Conservation (phyloP, 2,329 filamentous ascomycete genomes). For the Scedosporium aurantiacum region DNA sequence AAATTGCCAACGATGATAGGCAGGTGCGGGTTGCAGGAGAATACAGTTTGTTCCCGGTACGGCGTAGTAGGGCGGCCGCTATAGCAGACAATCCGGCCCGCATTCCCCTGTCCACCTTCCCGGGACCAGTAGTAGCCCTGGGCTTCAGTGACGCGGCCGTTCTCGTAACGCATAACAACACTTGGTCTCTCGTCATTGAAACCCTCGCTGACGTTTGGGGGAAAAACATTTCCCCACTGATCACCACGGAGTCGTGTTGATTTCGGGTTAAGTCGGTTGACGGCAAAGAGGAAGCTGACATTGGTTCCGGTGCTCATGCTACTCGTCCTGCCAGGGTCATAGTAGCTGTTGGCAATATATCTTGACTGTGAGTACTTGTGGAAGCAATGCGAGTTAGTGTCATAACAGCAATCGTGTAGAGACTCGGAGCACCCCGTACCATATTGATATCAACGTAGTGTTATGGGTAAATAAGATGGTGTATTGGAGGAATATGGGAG, state of each 20-base stretch:
- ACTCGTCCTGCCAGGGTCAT: background rate
- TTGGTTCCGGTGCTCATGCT: background rate
- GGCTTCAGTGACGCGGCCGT: background rate
- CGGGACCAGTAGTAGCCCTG: background rate
- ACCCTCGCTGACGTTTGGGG: background rate
- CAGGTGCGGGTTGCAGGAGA: conserved; percentile 24
- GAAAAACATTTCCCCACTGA: background rate
- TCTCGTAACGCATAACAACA: background rate
- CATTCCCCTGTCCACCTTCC: background rate
- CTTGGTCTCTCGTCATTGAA: background rate
- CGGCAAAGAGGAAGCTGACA: conserved; percentile 26
- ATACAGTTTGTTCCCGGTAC: conserved; percentile 20
- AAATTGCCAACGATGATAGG: conserved; percentile 21
- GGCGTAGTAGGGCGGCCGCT: conserved; percentile 2
- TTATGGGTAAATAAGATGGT: too few species aligned
- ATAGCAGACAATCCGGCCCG: background rate
- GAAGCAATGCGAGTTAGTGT: too few species aligned
- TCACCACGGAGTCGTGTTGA: background rate
- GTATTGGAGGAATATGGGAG: too few species aligned
- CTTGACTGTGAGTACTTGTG: background rate
- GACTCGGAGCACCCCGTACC: too few species aligned
- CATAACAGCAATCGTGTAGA: too few species aligned
- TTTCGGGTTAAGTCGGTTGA: conserved; percentile 22
- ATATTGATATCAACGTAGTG: too few species aligned
- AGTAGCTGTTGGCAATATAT: too few species aligned